Conservation (phyloP, 2,329 filamentous ascomycete species). For the Tricladium varicosporioides region DNA sequence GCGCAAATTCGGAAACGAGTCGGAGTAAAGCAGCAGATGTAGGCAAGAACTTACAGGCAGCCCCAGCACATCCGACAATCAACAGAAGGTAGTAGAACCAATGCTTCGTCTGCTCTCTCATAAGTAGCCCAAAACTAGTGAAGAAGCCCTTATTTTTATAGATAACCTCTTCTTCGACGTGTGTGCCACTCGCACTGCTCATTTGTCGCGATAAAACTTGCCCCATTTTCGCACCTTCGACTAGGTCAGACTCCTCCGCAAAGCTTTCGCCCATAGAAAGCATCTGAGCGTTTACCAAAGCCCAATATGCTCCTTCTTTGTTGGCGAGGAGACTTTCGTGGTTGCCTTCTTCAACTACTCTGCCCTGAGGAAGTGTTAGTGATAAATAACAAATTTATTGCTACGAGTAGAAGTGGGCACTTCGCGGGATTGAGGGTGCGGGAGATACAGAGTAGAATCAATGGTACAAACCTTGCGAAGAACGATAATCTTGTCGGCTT, state of each 20-base stretch:
- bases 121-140: conserved; percentile 50
- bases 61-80: conserved; percentile 39
- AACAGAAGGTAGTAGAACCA: conserved; percentile 51
- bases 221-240: conserved; percentile 19
- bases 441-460: no score
- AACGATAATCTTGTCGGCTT: conserved; percentile 77
- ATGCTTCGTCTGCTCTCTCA: conserved; percentile 53
- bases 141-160: conserved; percentile 44
- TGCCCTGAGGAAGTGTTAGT: conserved; percentile 47
- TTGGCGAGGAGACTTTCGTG: conserved; percentile 66
- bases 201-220: conserved; percentile 18
- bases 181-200: conserved; percentile 24
- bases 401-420: no score
- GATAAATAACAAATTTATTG: not conserved
- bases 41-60: conserved; percentile 29
- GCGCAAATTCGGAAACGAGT: conserved; percentile 3
- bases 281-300: conserved; percentile 61
- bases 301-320: conserved; percentile 62
- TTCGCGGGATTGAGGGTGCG: no score
- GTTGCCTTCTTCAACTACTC: conserved; percentile 70
- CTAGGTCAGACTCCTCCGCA: conserved; percentile 25
- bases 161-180: conserved; percentile 17
- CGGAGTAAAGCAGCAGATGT: not conserved
- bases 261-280: conserved; percentile 31
- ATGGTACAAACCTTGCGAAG: conserved; percentile 78